These are phyloP conservation scores for Jatropha multifida DNA, from an alignment of 441 rosid genomes.

Conservation along the genomic window DNA sequence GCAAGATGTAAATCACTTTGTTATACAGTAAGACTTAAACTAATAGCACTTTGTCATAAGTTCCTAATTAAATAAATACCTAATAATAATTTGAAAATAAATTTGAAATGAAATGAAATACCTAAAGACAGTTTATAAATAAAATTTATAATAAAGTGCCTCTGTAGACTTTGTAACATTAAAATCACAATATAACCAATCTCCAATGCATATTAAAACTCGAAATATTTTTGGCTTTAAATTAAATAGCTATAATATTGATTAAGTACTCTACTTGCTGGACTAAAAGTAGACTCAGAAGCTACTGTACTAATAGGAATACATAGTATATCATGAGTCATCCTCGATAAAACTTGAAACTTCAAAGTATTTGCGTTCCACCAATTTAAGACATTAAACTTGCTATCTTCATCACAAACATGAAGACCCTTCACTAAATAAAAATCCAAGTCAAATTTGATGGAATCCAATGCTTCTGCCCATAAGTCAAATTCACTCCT, in stretches of 20 bases:
- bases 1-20: too few relatives aligned
- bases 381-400: background rate
- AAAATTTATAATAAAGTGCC: too few relatives aligned
- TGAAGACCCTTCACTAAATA: background rate
- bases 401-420: background rate
- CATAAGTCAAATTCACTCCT: background rate
- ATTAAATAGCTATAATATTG: background rate
- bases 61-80: too few relatives aligned
- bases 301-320: background rate
- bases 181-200: background rate
- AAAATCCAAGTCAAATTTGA: background rate
- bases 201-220: background rate
- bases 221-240: background rate
- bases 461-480: background rate
- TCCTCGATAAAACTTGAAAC: background rate
- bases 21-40: too few relatives aligned
- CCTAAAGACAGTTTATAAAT: too few relatives aligned
- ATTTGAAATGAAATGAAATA: too few relatives aligned
- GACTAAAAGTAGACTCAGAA: background rate
- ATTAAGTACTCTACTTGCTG: background rate
- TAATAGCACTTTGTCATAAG: too few relatives aligned
- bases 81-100: too few relatives aligned
- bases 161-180: too few relatives aligned
- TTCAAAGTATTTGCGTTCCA: background rate
- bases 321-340: background rate